Evolutionary conservation across 164 flowering plant genomes (phyloP), one percentile per base, ranked within the genome.

Genomic region (Protea cynaroides): DNA sequence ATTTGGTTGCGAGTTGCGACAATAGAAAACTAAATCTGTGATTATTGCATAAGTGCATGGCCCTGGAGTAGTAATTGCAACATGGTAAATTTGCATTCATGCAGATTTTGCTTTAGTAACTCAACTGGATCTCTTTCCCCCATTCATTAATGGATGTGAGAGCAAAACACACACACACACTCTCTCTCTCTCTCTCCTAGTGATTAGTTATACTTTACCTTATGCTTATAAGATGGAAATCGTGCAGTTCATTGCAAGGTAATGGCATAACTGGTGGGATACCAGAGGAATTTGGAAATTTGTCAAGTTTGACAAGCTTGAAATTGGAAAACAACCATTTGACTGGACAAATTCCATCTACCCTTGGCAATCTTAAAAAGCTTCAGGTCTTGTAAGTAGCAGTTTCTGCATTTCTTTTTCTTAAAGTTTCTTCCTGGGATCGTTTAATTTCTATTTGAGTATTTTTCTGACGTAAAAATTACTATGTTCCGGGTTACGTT

Each of bases 341-440:
- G 64, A 78, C 65, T 62, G 99, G 97, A 71, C 76, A 70, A 74
- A 88, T 94, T 77, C 99, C 99, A 59, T 66, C 86, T 68, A 77
- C 93, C 25, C 85, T 94, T 56, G 96, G 96, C 29, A 85, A 84
- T 74, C 88, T 94, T 21, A 67, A 78, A 50, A 82, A 77, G 72
- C 92, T 94, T 71, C 85, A 83, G 56, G 83, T 83, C 65, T 73
- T 94, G 99, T 94, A 75, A 82, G 98, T 76, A 37, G 57, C 60
- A 53, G 38, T 44, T 18, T 51, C 44, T 68, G 37, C 25, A 4
- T 63, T 21, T 38, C 25, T 44, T 25, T 11, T 58, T 29, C 19
- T 19, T 21, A 13, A 0, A 25, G 63, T 59, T 37, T n/a, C 11
- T 9, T 60, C 22, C 54, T 43, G 24, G 18, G 14, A 21, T 18